Base-by-base conservation (phyloP, 805 yeast species). In the Cephaloascus fragrans region DNA sequence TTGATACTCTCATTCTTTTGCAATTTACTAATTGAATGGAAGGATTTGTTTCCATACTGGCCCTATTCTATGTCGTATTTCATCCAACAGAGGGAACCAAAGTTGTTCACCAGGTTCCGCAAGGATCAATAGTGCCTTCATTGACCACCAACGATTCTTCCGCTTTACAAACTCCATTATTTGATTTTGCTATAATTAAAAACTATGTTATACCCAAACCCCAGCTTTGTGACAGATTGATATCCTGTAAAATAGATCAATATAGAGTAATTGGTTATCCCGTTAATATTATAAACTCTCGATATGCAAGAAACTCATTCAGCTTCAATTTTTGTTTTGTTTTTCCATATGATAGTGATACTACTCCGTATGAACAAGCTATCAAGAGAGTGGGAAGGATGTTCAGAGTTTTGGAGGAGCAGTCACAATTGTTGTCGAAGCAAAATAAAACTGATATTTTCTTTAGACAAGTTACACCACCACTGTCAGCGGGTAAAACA, bases 41-140 rank as follows among this genome's bases (percentile, higher is more conserved):
- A 56, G 96, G 95, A 17, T 88, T 89, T 53, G 83, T 81, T 4
- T 95, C 95, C n/a, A 87, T 93, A 15, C 69, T 76, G 41, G 93
- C 96, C 2, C 67, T 88, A 35, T 89, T 93, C 56, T 93, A 86
- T 57, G 79, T 96, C 0, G 86, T 85, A 0, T 93, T 93, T 59
- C 97, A 93, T 51, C 97, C 97, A 0, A 84, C 93, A 0, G 95
- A 88, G 51, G 98, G 98, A 1, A 82, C 97, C 0, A 87, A 88
- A 59, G 89, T 90, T 4, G 73, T 84, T 4, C 84, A 83, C 50
- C 96, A 93, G 55, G 94, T 87, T 0, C 98, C 98, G 2, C 76
- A 79, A 32, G 85, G 87, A 4, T 67, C 83, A 3, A 74, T 80
- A 19, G 68, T 67, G 4, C 68, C 68, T 4, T 59, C 55, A 29